Percentiles rank a stretch among this genome's conserved stretches.
Evolutionary conservation across 768 basidiomycete genomes (phyloP).

Genomic region (Gymnopilus dilepis): DNA sequence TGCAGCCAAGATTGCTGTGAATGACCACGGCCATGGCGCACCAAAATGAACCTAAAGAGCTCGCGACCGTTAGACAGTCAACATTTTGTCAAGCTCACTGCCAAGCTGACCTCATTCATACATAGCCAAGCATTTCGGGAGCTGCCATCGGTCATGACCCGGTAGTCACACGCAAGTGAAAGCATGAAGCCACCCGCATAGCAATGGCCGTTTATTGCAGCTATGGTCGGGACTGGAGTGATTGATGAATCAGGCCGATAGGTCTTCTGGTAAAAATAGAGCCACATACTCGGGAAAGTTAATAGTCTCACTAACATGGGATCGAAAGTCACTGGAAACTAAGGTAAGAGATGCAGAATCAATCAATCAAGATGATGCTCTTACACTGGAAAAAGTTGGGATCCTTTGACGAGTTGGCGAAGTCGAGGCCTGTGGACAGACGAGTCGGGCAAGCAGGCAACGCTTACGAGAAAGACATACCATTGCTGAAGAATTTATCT

Average conservation of each 20-base stretch:
- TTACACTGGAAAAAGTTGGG: constrained; percentile 71
- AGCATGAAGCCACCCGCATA: constrained; percentile 87
- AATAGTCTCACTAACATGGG: constrained; percentile 73
- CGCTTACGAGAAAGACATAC: constrained; percentile 38
- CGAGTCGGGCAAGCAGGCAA: constrained; percentile 2
- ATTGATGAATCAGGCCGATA: constrained; percentile 1
- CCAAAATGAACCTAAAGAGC: constrained; percentile 76
- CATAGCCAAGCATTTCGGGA: constrained; percentile 82
- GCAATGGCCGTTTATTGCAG: constrained; percentile 84
- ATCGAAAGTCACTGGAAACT: constrained; percentile 66
- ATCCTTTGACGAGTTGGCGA: constrained; percentile 53
- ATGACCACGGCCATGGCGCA: constrained; percentile 77
- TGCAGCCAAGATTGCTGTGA: constrained; percentile 63
- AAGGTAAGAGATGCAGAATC: constrained; percentile 9
- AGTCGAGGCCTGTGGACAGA: constrained; percentile 63
- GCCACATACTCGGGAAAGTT: constrained; percentile 71
- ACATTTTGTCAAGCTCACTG: neutral
- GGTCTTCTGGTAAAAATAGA: constrained; percentile 4
- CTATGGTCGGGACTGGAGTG: constrained; percentile 72
- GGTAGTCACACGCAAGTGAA: constrained; percentile 84
- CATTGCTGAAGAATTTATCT: constrained; percentile 91
- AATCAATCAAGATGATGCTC: constrained; percentile 7
- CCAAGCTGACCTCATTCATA: constrained; percentile 82
- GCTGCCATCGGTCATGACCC: constrained; percentile 85
- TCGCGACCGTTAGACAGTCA: neutral